Percentiles rank a stretch among this genome's conserved stretches.
These are phyloP conservation scores for Diversispora epigaea DNA, from an alignment of 192 early-diverging fungal genomes.

Conservation along the genomic window DNA sequence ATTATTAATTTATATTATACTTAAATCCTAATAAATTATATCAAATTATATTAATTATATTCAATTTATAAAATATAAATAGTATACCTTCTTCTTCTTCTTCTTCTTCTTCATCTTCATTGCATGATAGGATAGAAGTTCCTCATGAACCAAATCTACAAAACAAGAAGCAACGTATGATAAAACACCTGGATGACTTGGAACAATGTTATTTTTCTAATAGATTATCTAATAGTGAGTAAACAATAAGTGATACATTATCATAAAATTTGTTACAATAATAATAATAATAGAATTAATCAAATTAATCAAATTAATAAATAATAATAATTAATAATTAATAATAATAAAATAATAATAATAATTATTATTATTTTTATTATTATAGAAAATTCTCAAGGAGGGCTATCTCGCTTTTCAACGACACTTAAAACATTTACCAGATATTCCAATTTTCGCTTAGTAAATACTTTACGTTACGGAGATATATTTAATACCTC, in stretches of 20 bases:
- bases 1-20: no score
- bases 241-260: background rate
- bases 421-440: slow-evolving; percentile 71
- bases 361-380: no score
- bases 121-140: background rate
- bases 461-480: slow-evolving; percentile 79
- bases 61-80: no score
- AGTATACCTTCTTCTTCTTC: no score
- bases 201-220: slow-evolving; percentile 72
- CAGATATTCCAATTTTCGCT: slow-evolving; percentile 64
- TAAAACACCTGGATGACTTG: slow-evolving; percentile 68
- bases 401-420: slow-evolving; percentile 49
- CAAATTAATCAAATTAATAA: background rate
- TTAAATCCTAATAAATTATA: no score
- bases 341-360: no score
- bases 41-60: no score
- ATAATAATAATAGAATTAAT: background rate
- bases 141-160: background rate
- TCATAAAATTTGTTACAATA: background rate
- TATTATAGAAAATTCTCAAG: slow-evolving; percentile 34
- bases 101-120: no score
- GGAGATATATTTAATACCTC: slow-evolving; percentile 67
- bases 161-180: slow-evolving; percentile 48
- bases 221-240: slow-evolving; percentile 40
- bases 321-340: no score